Percentiles rank a stretch among this genome's conserved stretches.
phyloP scores from a whole-genome alignment of 768 basidiomycete genomes.

The Boletus rubroflammeus region DNA sequence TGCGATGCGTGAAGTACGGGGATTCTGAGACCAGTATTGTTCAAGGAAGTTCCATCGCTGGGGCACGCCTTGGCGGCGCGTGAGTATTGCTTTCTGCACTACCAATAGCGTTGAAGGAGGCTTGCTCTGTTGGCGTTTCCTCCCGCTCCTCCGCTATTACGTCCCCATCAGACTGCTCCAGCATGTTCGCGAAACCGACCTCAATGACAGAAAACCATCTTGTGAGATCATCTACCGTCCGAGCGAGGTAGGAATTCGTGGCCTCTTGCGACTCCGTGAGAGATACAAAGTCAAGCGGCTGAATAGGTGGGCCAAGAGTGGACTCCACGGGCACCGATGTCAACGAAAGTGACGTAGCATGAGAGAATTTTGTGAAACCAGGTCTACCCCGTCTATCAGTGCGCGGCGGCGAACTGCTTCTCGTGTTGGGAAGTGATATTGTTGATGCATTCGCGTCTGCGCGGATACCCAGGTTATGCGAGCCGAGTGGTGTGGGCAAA shows the following conservation, averaged over 20 bases:
- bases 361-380: constrained; percentile 25
- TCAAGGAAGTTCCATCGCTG: constrained; percentile 22
- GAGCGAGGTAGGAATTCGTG: constrained; percentile 66
- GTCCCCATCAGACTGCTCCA: constrained; percentile 50
- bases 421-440: constrained; percentile 39
- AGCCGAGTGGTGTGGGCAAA: constrained; percentile 38
- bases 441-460: constrained; percentile 37
- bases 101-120: constrained; percentile 7
- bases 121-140: constrained; percentile 30
- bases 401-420: constrained; percentile 28
- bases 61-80: constrained; percentile 7
- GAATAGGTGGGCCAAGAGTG: constrained; percentile 45
- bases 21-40: not conserved
- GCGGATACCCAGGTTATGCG: constrained; percentile 22
- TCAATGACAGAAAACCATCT: constrained; percentile 77
- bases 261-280: constrained; percentile 51
- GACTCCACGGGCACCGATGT: constrained; percentile 31
- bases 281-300: constrained; percentile 65
- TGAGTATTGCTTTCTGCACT: constrained; percentile 8
- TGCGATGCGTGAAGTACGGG: constrained; percentile 5
- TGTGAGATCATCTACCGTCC: constrained; percentile 70
- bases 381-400: constrained; percentile 20
- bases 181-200: constrained; percentile 60
- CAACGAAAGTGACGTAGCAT: constrained; percentile 32
- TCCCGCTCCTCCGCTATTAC: constrained; percentile 68